These are phyloP conservation scores for Meyerozyma guilliermondii DNA, from an alignment of 1,139 yeast species.

Conservation along the genomic window DNA sequence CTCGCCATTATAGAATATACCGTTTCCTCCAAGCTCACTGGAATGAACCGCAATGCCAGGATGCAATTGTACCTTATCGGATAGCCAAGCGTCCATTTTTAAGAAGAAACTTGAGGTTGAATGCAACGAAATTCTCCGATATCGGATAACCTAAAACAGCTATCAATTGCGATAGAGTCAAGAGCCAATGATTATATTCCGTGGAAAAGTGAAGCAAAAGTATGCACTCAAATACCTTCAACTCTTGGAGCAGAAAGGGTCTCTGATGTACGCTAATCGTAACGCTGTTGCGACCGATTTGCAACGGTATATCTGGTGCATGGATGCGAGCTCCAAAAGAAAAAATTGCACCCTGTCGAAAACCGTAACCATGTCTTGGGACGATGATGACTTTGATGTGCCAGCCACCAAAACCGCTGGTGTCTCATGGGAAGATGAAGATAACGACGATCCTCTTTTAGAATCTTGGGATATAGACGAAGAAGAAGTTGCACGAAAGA, in stretches of 20 bases:
- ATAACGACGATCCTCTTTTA: constrained; percentile 62
- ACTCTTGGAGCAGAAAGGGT: too few relatives aligned
- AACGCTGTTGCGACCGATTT: too few relatives aligned
- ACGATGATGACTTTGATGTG: constrained; percentile 87
- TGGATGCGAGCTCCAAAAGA: neutral
- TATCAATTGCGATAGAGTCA: too few relatives aligned
- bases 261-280: too few relatives aligned
- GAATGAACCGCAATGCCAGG: constrained; percentile 12
- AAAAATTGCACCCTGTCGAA: neutral
- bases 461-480: constrained; percentile 85
- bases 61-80: neutral
- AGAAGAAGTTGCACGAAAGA: constrained; percentile 52
- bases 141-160: too few relatives aligned
- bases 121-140: too few relatives aligned
- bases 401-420: constrained; percentile 47
- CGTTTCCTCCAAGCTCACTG: constrained; percentile 31
- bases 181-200: too few relatives aligned
- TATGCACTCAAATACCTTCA: too few relatives aligned
- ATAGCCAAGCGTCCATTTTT: neutral
- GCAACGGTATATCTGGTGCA: neutral
- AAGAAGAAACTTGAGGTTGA: neutral
- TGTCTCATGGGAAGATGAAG: constrained; percentile 82
- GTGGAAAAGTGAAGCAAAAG: too few relatives aligned
- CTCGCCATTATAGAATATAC: constrained; percentile 19
- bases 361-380: constrained; percentile 44